Percentiles rank a stretch among this genome's conserved stretches.
phyloP scores from a whole-genome alignment of 768 basidiomycete genomes.

The Amanita thiersii region DNA sequence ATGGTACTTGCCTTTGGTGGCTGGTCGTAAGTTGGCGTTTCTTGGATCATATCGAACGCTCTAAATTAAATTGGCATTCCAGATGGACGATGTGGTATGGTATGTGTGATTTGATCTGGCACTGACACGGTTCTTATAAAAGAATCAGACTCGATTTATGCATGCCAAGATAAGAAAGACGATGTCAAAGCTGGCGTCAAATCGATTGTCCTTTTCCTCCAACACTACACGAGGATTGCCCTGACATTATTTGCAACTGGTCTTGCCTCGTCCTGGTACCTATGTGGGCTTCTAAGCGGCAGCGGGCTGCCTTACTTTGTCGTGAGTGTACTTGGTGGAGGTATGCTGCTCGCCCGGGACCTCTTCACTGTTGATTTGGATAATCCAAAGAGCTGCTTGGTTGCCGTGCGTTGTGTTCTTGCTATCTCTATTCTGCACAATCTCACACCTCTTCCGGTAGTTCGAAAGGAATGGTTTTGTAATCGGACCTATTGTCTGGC shows the following conservation, averaged over 20 bases:
- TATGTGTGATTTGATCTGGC: conserved; percentile 12
- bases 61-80: too few relatives aligned
- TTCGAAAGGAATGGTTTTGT: conserved; percentile 9
- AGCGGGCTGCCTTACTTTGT: conserved; percentile 26
- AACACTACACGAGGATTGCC: conserved; percentile 29
- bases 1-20: conserved; percentile 4
- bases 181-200: conserved; percentile 45
- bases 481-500: conserved; percentile 7
- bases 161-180: conserved; percentile 49
- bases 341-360: conserved; percentile 10
- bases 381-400: too few relatives aligned
- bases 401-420: too few relatives aligned
- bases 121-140: conserved; percentile 6
- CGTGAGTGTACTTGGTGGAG: conserved; percentile 13
- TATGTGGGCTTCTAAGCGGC: conserved; percentile 27
- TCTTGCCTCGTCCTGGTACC: conserved; percentile 30
- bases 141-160: conserved; percentile 41
- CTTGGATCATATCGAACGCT: not conserved
- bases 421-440: too few relatives aligned
- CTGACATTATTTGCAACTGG: conserved; percentile 30
- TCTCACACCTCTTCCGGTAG: conserved; percentile 3
- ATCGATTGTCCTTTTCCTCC: conserved; percentile 49
- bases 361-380: too few relatives aligned
- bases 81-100: too few relatives aligned
- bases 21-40: not conserved